Base-by-base conservation (phyloP, 1,284 basidiomycete genomes). In the Ganoderma leucocontextum region DNA sequence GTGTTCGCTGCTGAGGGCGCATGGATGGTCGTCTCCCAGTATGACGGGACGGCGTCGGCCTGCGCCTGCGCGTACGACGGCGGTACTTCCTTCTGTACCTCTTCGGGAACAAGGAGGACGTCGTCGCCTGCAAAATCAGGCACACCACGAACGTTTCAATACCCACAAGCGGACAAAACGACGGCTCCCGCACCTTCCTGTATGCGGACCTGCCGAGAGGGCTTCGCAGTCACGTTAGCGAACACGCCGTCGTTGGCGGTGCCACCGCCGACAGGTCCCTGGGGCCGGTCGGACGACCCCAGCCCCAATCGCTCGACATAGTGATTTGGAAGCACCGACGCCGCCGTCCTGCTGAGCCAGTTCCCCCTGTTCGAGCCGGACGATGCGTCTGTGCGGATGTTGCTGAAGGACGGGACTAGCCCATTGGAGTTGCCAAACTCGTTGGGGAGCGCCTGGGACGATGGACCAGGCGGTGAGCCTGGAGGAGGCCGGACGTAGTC, bases 1-100 rank as follows among this genome's bases (percentile, higher is more conserved):
- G 75, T 73, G 71, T 75, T 76, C 64, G 80, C 72, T 60, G 87
- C 81, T 66, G 91, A 90, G 8, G 93, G 92, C 33, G 92, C 91
- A 74, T 98, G 94, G 33, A 99, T 91, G 1, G 96, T 97, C 7
- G 96, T 98, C 78, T 99, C 98, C 92, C 97, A 99, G 80, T 99
- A 99, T 0, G 97, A 95, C 2, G 97, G 97, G 2, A 97, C 96
- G 15, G 96, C 90, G 80, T 99, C 97, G 12, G 95, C 92, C 74
- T 98, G 92, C 5, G 98, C 97, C 41, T 90, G 86, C 57, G 95
- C 92, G 80, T 99, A 99, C 4, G 91, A 89, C 17, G 96, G 96
- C 5, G 96, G 95, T 0, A 92, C 89, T 68, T 96, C 93, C 71
- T 93, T 90, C 72, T 91, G 88, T 7, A 88, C 81, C 62, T 95